phyloP scores from a whole-genome alignment of 208 protist genomes.

The Strigomonas culicis region DNA sequence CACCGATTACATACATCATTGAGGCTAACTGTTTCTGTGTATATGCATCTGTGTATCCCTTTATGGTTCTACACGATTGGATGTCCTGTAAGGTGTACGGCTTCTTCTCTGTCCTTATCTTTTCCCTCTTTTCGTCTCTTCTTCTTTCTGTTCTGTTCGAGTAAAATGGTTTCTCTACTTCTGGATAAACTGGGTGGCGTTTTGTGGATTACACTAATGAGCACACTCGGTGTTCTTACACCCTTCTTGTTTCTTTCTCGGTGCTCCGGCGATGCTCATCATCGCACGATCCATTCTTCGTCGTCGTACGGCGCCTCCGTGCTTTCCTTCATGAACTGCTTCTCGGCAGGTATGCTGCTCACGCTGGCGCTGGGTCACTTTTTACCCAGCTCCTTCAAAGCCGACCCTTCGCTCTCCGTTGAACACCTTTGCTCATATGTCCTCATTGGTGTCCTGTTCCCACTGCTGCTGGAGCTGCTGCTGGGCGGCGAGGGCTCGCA shows the following conservation, averaged over 20 bases:
- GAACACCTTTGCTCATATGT: conserved; percentile 27
- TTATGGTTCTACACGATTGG: not conserved
- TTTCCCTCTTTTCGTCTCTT: conserved; percentile 7
- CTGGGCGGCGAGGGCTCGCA: conserved; percentile 19
- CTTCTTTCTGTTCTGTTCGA: conserved; percentile 1
- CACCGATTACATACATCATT: too few relatives aligned
- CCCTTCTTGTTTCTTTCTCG: conserved; percentile 8
- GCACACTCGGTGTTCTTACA: conserved; percentile 1
- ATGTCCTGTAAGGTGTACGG: too few relatives aligned
- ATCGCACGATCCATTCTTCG: too few relatives aligned
- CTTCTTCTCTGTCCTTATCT: not conserved
- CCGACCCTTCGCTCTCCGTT: not conserved
- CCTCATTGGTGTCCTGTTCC: conserved; percentile 58
- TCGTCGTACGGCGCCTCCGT: not conserved
- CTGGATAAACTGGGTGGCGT: not conserved
- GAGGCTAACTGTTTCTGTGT: too few relatives aligned
- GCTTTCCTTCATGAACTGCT: conserved; percentile 58
- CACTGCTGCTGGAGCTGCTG: conserved; percentile 38
- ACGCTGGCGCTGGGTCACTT: conserved; percentile 59
- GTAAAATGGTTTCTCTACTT: not conserved
- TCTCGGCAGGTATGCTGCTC: conserved; percentile 65
- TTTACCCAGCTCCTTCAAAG: conserved; percentile 34
- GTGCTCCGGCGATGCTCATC: not conserved
- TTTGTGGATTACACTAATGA: conserved; percentile 1
- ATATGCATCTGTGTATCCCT: conserved; percentile 9